Evolutionary conservation across 2,329 filamentous ascomycete genomes (phyloP).

Genomic region (Grosmannia penicillata): DNA sequence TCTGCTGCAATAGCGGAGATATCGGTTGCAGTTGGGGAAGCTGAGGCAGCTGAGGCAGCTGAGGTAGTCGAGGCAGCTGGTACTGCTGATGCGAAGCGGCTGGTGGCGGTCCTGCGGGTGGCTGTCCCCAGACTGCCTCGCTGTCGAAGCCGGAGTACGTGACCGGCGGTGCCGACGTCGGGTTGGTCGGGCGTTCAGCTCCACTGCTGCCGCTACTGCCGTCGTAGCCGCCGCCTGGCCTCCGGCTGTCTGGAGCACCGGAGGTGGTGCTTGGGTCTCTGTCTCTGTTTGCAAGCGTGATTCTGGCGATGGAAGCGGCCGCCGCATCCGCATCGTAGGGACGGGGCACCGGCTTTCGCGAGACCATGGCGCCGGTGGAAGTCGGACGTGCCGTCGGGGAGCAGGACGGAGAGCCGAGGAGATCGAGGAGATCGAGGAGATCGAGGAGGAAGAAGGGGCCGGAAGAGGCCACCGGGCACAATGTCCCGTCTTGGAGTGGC

Average conservation of each 20-base stretch:
- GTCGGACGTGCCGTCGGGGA: no score
- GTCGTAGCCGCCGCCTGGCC: not conserved
- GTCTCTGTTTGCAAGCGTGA: no score
- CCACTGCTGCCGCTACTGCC: not conserved
- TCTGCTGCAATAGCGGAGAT: conserved; percentile 16
- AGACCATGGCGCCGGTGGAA: conserved; percentile 20
- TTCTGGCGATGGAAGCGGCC: not conserved
- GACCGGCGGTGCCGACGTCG: conserved; percentile 1
- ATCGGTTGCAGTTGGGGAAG: conserved; percentile 11
- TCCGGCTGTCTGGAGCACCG: not conserved
- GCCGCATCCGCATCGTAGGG: not conserved
- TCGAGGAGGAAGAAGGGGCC: no score
- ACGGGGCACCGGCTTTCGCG: conserved; percentile 22
- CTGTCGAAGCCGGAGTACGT: conserved; percentile 15
- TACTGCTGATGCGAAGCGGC: not conserved
- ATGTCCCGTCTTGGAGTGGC: no score
- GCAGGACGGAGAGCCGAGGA: not conserved
- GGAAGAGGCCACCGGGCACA: no score
- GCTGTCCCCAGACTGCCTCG: conserved; percentile 19
- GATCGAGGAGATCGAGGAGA: not conserved
- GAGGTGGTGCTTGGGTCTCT: no score
- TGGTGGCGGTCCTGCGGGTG: conserved; percentile 1
- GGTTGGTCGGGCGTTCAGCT: not conserved
- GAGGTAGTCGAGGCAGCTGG: conserved; percentile 6
- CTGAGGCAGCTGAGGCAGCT: conserved; percentile 6